Evolutionary conservation across 192 early-diverging fungal species (phyloP).

Genomic region (Coemansia sp.): DNA sequence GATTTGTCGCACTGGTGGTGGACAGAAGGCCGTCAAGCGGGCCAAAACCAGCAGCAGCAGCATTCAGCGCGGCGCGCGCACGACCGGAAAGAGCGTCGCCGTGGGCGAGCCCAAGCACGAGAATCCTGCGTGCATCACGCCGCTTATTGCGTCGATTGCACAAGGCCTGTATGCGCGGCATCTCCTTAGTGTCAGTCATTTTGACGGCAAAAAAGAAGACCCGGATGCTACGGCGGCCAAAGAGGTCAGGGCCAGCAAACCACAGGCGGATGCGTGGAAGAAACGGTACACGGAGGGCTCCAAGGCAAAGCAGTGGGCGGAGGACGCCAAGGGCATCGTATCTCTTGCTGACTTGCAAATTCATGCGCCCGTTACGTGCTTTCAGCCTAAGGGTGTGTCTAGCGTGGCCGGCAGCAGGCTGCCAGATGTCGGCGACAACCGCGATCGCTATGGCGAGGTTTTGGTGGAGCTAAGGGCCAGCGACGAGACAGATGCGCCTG

Average conservation of each 20-base stretch:
- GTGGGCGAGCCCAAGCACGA: conserved; percentile 30
- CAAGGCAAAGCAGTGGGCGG: conserved; percentile 10
- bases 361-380: conserved; percentile 8
- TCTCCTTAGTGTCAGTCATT: conserved; percentile 32
- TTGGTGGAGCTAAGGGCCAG: conserved; percentile 8
- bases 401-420: conserved; percentile 1
- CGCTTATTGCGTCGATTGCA: conserved; percentile 44
- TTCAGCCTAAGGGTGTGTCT: conserved; percentile 4
- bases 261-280: conserved; percentile 11
- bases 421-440: conserved; percentile 7
- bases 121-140: conserved; percentile 46
- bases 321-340: conserved; percentile 29
- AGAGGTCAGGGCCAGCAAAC: too few species aligned
- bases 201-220: conserved; percentile 1
- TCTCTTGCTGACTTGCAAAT: conserved; percentile 20
- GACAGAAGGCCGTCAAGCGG: not conserved
- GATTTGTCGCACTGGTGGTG: conserved; percentile 12
- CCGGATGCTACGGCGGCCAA: not conserved
- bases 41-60: conserved; percentile 4
- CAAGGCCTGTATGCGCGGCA: conserved; percentile 45
- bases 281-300: conserved; percentile 21
- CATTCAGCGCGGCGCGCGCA: conserved; percentile 3
- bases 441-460: conserved; percentile 15
- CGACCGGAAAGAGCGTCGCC: conserved; percentile 2
- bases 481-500: conserved; percentile 36